Conservation (phyloP, 2,329 filamentous ascomycete species). For the Aspergillus sp. region DNA sequence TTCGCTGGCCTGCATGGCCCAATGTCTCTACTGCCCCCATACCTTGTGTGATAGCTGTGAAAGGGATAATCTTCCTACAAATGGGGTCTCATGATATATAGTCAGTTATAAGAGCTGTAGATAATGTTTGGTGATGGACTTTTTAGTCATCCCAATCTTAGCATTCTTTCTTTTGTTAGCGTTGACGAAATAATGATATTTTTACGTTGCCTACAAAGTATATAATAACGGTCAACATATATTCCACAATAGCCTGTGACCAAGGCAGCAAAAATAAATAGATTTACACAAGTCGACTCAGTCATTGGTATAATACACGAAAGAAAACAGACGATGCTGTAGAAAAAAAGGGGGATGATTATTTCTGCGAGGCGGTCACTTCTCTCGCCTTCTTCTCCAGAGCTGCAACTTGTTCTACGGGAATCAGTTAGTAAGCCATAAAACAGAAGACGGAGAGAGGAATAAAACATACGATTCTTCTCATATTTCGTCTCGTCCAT, state of each 20-base stretch:
- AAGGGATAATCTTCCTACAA: not conserved
- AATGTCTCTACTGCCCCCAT: constrained; percentile 5
- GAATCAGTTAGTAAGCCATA: constrained; percentile 3
- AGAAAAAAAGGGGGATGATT: not conserved
- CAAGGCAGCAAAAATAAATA: too few relatives aligned
- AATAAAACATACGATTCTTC: constrained; percentile 34
- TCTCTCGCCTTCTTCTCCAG: constrained; percentile 33
- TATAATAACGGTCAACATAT: too few relatives aligned
- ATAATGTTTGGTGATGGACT: too few relatives aligned
- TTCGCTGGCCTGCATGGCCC: not conserved
- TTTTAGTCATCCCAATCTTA: too few relatives aligned
- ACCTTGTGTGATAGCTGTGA: constrained; percentile 3
- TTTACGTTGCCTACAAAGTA: too few relatives aligned
- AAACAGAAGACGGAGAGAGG: not conserved
- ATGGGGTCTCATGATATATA: not conserved
- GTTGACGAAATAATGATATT: too few relatives aligned
- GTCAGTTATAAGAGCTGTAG: too few relatives aligned
- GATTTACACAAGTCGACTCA: too few relatives aligned
- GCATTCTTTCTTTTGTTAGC: too few relatives aligned
- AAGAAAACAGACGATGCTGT: not conserved
- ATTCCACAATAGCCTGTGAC: too few relatives aligned
- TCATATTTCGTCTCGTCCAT: constrained; percentile 39
- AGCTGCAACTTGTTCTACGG: constrained; percentile 27
- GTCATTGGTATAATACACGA: not conserved
- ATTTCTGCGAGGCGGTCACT: constrained; percentile 15